Evolutionary conservation across 129 eudicot species (phyloP), one percentile per base, ranked within the genome.

Genomic region (Pittosporum tobira): DNA sequence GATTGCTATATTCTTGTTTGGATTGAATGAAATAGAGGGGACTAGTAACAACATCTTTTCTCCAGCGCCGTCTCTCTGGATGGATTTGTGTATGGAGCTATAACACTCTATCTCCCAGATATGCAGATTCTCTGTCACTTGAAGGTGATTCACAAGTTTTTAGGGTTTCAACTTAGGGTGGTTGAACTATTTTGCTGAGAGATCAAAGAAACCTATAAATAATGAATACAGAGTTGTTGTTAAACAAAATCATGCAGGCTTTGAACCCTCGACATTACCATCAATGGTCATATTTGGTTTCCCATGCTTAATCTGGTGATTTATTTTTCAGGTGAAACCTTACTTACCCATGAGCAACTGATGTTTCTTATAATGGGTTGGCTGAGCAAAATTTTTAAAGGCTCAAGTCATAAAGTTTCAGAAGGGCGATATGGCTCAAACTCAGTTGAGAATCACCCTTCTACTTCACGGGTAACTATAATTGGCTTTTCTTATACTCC

Each of bases 371-470:
- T 70, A 64, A 88, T 88, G 96, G 94, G 84, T 18, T 84, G 94
- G 96, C 70, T 88, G 57, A 61, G 75, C 71, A 84, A 75, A 69
- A 69, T 66, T 69, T 84, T 78, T 63, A 83, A 81, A 63, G 82
- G 89, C 68, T 88, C 94, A 51, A 77, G 67, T 65, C 78, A 62
- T 63, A 77, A 58, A 34, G 68, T 81, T 63, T 73, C 84, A 47
- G 85, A 88, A 68, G 91, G 91, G 21, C 77, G 80, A 60, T 76
- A 72, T 75, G 79, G 62, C 66, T 71, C 78, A 5, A 66, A 84
- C 47, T 65, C 81, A 27, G 62, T 51, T 38, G 87, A 68, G 45
- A 77, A 84, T 77, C 23, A 69, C 49, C 90, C 94, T 65, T 79
- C 96, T 11, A 81, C 84, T 65, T 81, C 96, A 48, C 66, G 73